Percentiles rank a stretch among this genome's conserved stretches.
Evolutionary conservation across 1,284 basidiomycete species (phyloP).

Genomic region (Ganoderma resinaceum): DNA sequence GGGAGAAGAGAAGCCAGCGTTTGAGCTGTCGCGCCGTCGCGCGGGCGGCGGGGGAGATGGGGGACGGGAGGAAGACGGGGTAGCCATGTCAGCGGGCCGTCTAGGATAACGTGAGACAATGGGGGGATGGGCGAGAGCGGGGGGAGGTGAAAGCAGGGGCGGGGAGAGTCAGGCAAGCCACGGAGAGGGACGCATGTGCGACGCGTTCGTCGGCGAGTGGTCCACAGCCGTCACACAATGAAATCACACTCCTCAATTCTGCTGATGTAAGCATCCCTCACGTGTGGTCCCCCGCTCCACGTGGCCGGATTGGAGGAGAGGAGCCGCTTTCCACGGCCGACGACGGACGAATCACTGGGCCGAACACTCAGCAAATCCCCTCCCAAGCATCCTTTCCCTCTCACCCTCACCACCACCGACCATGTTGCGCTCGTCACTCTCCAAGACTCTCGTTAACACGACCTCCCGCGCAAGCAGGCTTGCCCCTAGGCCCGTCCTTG

Average conservation of each 20-base stretch:
- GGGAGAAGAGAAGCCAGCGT: constrained; percentile 55
- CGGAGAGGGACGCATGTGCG: constrained; percentile 27
- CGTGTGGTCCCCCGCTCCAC: constrained; percentile 15
- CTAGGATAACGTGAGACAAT: neutral
- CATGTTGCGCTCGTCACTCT: constrained; percentile 74
- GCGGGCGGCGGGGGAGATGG: constrained; percentile 36
- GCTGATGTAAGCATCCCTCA: constrained; percentile 16
- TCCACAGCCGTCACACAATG: constrained; percentile 4
- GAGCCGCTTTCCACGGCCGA: constrained; percentile 28
- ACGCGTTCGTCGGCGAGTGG: constrained; percentile 21
- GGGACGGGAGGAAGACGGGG: constrained; percentile 36
- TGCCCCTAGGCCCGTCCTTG: constrained; percentile 53
- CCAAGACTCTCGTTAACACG: constrained; percentile 55
- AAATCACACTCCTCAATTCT: constrained; percentile 20
- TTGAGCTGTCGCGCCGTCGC: constrained; percentile 35
- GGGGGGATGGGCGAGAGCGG: constrained; percentile 8
- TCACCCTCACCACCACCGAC: constrained; percentile 44
- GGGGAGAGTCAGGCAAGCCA: constrained; percentile 8
- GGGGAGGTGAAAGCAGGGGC: constrained; percentile 16
- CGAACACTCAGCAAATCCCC: constrained; percentile 13
- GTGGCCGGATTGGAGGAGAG: constrained; percentile 27
- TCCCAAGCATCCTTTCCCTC: constrained; percentile 14
- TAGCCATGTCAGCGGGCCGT: constrained; percentile 33
- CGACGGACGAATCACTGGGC: constrained; percentile 9
- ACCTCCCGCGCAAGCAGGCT: constrained; percentile 51